Evolutionary conservation across 139 green algal species (phyloP).

Genomic region (Chlamydomonas asymmetrica): DNA sequence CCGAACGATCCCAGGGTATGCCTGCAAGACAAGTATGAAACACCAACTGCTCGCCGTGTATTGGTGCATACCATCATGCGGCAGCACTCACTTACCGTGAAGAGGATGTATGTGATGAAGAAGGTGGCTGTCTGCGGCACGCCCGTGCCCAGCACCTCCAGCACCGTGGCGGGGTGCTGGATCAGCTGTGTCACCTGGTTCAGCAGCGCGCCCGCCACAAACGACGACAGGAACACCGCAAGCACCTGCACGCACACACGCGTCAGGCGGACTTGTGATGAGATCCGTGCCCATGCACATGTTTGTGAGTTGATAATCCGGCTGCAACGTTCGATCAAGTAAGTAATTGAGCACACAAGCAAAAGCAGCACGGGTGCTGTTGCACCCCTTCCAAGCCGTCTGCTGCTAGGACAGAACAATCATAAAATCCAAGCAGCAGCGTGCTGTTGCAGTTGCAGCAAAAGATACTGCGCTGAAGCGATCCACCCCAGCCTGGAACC

Average conservation of each 20-base stretch:
- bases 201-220: conserved; percentile 61
- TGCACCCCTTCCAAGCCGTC: too few species aligned
- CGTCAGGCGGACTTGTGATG: too few species aligned
- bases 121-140: conserved; percentile 73
- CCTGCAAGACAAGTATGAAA: too few species aligned
- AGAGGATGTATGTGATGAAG: conserved; percentile 73
- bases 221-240: conserved; percentile 69
- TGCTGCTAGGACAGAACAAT: too few species aligned
- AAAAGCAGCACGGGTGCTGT: conserved; percentile 54
- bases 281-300: not conserved
- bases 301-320: not conserved
- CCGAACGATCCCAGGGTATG: too few species aligned
- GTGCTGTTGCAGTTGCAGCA: too few species aligned
- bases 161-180: conserved; percentile 40
- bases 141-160: conserved; percentile 61
- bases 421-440: too few species aligned
- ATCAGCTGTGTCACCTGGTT: conserved; percentile 53
- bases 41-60: not conserved
- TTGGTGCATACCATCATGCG: not conserved
- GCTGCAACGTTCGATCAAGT: conserved; percentile 24
- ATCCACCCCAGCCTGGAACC: too few species aligned
- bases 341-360: conserved; percentile 58
- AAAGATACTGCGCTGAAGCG: too few species aligned
- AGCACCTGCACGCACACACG: conserved; percentile 67
- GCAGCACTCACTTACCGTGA: conserved; percentile 34